Percentiles rank a stretch among this genome's conserved stretches.
These are phyloP conservation scores for Gentiana straminea DNA, from an alignment of 257 asterid genomes.

Conservation along the genomic window DNA sequence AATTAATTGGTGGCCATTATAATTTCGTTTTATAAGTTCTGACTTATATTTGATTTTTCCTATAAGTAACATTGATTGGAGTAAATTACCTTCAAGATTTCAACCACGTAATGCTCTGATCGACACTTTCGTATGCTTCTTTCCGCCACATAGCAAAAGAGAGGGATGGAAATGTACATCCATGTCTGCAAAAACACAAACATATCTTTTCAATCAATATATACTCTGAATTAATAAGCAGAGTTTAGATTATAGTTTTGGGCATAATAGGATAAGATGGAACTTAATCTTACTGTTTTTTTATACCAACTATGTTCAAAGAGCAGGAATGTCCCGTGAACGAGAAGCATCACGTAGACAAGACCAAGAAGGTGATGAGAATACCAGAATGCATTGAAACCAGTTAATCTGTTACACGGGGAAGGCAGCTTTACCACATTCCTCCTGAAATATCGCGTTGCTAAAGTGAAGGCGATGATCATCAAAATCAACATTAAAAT, in stretches of 20 bases:
- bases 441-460: conserved; percentile 55
- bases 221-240: conserved; percentile 4
- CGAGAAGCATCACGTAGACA: conserved; percentile 54
- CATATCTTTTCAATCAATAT: background rate
- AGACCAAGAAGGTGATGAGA: conserved; percentile 87
- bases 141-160: conserved; percentile 66
- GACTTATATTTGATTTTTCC: background rate
- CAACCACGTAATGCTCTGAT: conserved; percentile 69
- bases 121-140: conserved; percentile 70
- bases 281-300: conserved; percentile 45
- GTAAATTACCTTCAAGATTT: conserved; percentile 60
- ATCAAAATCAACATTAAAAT: conserved; percentile 57
- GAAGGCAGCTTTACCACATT: conserved; percentile 58
- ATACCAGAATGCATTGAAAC: conserved; percentile 94
- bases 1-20: background rate
- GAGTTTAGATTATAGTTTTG: background rate
- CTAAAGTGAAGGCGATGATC: conserved; percentile 57
- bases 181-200: conserved; percentile 45
- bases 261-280: background rate
- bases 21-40: background rate
- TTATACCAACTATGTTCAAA: conserved; percentile 68
- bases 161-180: conserved; percentile 79
- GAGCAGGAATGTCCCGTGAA: conserved; percentile 66
- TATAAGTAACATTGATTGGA: background rate
- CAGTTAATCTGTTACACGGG: conserved; percentile 60